Base-by-base conservation (phyloP, 306 rosid genomes). In the Amphicarpaea edgeworthii region DNA sequence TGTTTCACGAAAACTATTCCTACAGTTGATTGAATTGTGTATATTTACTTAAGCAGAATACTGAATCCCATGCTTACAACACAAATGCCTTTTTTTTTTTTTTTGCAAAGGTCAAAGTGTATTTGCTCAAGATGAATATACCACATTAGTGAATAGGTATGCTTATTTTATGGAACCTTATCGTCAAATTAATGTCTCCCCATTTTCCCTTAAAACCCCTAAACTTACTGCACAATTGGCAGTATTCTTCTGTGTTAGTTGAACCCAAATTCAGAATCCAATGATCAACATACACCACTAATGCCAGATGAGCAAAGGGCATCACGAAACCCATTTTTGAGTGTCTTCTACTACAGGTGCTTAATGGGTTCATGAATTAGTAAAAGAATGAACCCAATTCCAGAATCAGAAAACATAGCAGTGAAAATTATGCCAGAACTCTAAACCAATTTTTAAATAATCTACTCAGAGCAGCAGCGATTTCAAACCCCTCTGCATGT, bases 401-500 rank as follows among this genome's bases (percentile, higher is more conserved):
- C 30, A 42, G 26, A 54, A 23, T 58, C 63, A 49, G 40, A 61
- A 40, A 41, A 12, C 8, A 15, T 15, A 15, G 4, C 0, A 21
- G 11, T 50, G 19, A 40, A 55, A 26, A 71, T 15, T 32, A 50
- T 8, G 17, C 19, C 53, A n/a, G 19, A 79, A 49, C 11, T 17
- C 59, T 14, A 17, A 9, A 54, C 34, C 11, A 65, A 30, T 38
- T 17, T 7, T 14, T 9, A 20, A 74, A 37, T 1, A 12, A 55
- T 65, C 74, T 42, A 65, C 4, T 42, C 65, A 43, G 58, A 34
- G 43, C 11, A 24, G 42, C 17, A 41, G 38, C 1, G 17, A 51
- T n/a, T n/a, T n/a, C 45, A 42, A 73, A 43, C 26, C 60, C 65
- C 63, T 40, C 17, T 21, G 72, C 65, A 38, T 64, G 65, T 63